Percentiles rank a stretch among this genome's conserved stretches.
Conservation (phyloP, 2,329 filamentous ascomycete genomes). For the Curvularia eragrostidis region DNA sequence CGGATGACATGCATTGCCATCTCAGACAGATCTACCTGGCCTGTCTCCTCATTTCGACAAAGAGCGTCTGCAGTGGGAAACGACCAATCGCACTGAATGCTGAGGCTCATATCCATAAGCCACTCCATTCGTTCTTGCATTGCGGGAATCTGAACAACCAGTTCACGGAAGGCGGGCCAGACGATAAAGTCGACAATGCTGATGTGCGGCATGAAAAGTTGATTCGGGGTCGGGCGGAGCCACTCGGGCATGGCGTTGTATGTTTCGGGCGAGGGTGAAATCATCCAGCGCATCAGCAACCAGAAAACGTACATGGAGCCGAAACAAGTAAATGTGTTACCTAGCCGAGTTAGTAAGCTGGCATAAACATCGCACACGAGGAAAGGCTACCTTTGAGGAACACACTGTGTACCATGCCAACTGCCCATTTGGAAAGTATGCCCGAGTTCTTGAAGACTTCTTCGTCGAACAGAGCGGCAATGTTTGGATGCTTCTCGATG, state of each 20-base stretch:
- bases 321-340: conserved; percentile 35
- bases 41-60: conserved; percentile 18
- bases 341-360: conserved; percentile 11
- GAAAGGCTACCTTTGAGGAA: conserved; percentile 25
- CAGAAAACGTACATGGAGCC: conserved; percentile 34
- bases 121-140: conserved; percentile 38
- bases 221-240: conserved; percentile 36
- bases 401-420: conserved; percentile 31
- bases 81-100: conserved; percentile 28
- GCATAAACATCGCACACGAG: background rate
- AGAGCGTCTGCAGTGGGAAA: conserved; percentile 22
- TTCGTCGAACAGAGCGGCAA: conserved; percentile 33
- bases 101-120: conserved; percentile 31
- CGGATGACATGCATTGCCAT: conserved; percentile 22
- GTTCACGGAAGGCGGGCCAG: conserved; percentile 37
- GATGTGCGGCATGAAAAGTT: conserved; percentile 38
- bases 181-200: conserved; percentile 30
- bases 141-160: conserved; percentile 30
- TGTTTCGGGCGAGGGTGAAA: conserved; percentile 32
- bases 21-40: conserved; percentile 24
- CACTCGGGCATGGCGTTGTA: conserved; percentile 34
- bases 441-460: conserved; percentile 25
- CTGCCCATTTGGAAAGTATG: conserved; percentile 31
- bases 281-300: conserved; percentile 37
- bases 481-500: conserved; percentile 31